Base-by-base conservation (phyloP, 257 asterid species). In the Capsicum chinense region DNA sequence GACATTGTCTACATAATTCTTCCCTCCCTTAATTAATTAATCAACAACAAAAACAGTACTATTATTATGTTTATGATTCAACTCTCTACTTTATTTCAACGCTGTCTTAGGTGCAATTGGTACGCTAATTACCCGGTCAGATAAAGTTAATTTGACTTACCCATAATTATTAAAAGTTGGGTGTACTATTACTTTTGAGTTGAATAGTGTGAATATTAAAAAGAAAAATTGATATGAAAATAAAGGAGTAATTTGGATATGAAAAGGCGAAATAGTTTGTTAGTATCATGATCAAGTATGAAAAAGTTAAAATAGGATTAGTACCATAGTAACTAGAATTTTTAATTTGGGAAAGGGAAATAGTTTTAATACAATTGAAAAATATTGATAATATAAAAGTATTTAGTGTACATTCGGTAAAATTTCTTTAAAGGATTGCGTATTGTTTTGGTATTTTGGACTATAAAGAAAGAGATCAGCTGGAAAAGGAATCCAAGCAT, bases 1-100 rank as follows among this genome's bases (percentile, higher is more conserved):
- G 47, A 52, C 19, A 76, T 3, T 68, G 57, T 44, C 56, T n/a
- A 17, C 56, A 69, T 17, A 52, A 76, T 14, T 39, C 33, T 54
- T 2, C 19, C 54, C 81, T 26, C 54, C 54, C 64, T 78, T 78
- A 78, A 78, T 78, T 33, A 26, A 74, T 74, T 33, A 78, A 78
- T 74, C 64, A 78, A 33, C 64, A 78, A 78, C 15, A 54, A 26
- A 78, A 54, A 78, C 50, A 78, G 63, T 76, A 26, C 33, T 26
- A 76, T 4, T 15, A 21, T 26, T 78, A 21, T 52, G 33, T 54
- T 76, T 8, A 52, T 52, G 42, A 76, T 76, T 33, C 62, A 76
- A 26, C 21, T 68, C 69, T 19, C 76, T 35, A 68, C 76, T 37
- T 35, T 14, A 68, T 67, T 13, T 12, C 19, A 5, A 35, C 48